Evolutionary conservation across 805 yeast species (phyloP).

Genomic region (Kodamaea hsintzibuensis): DNA sequence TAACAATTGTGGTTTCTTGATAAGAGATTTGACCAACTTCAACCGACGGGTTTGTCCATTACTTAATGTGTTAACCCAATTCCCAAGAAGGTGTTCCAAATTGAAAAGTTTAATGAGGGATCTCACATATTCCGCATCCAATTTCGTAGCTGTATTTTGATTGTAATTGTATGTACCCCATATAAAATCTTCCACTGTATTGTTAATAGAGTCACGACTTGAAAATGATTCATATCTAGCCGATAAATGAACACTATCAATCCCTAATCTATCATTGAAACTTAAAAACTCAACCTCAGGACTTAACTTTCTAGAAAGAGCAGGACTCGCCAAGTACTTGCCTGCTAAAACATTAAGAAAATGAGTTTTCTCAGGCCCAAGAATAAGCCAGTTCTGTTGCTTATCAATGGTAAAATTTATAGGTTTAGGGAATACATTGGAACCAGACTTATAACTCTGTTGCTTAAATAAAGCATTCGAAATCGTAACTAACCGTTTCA

Average conservation of each 20-base stretch:
- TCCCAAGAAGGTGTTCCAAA: constrained; percentile 55
- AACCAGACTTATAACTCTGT: constrained; percentile 5
- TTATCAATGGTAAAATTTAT: constrained; percentile 26
- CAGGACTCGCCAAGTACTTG: constrained; percentile 52
- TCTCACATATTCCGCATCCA: constrained; percentile 31
- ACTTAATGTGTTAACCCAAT: constrained; percentile 85
- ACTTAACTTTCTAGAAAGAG: constrained; percentile 57
- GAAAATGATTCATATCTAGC: constrained; percentile 83
- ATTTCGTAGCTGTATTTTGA: constrained; percentile 26
- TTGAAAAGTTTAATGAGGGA: constrained; percentile 51
- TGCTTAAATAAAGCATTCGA: constrained; percentile 25
- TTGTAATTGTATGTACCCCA: constrained; percentile 57
- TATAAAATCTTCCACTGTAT: constrained; percentile 42
- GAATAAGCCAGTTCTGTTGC: constrained; percentile 31
- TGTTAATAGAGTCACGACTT: constrained; percentile 7
- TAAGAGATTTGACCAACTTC: constrained; percentile 72
- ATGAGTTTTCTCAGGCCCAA: constrained; percentile 50
- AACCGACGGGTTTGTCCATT: constrained; percentile 95
- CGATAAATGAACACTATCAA: constrained; percentile 66
- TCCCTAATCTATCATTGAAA: constrained; percentile 36
- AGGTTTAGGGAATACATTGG: constrained; percentile 25
- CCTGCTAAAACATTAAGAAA: constrained; percentile 61
- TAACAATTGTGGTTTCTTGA: constrained; percentile 62
- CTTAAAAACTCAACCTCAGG: constrained; percentile 34
- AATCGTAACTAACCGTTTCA: constrained; percentile 21